Base-by-base conservation (phyloP, 2,329 filamentous ascomycete genomes). In the Tolypocladium album region DNA sequence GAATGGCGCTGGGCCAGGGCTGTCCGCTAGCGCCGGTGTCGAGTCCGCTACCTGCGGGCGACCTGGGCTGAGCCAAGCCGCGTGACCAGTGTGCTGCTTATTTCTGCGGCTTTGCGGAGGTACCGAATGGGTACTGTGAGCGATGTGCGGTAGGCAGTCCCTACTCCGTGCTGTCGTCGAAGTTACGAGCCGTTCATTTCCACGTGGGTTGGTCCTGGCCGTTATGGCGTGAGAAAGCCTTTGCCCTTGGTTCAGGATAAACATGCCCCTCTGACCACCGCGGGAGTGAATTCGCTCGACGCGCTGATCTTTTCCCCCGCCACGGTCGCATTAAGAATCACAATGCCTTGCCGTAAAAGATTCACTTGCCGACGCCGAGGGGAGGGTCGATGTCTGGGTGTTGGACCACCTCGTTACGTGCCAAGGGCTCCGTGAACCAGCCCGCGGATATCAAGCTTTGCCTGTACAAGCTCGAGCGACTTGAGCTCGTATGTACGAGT, bases 1-100 rank as follows among this genome's bases (percentile, higher is more conserved):
- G 58, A 31, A 59, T 57, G 55, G 57, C 53, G 57, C 56, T 57
- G 56, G 34, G 40, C 9, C 22, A 55, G 53, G 59, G 55, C 55
- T 45, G 42, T 31, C 56, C 56, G 59, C 59, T 60, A 60, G 59
- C 40, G 42, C 27, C 17, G 43, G 22, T 22, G 20, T 58, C 50
- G 7, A 31, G 24, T 13, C 2, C 12, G 40, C 17, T 56, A 60
- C 59, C 22, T 55, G 31, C 13, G 17, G 42, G n/a, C 3, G 9
- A 58, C 59, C 55, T 50, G 17, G 7, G n/a, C 43, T 36, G 45
- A 22, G 40, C n/a, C 12, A 20, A 45, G 38, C 17, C 36, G 17
- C 11, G 15, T 34, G 3, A 27, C 22, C 24, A n/a, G 9, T 22
- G 3, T 8, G 20, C 15, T 8, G 20, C 15, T 17, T 1, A 24